Base-by-base conservation (phyloP, 805 yeast genomes). In the Candida pini region DNA sequence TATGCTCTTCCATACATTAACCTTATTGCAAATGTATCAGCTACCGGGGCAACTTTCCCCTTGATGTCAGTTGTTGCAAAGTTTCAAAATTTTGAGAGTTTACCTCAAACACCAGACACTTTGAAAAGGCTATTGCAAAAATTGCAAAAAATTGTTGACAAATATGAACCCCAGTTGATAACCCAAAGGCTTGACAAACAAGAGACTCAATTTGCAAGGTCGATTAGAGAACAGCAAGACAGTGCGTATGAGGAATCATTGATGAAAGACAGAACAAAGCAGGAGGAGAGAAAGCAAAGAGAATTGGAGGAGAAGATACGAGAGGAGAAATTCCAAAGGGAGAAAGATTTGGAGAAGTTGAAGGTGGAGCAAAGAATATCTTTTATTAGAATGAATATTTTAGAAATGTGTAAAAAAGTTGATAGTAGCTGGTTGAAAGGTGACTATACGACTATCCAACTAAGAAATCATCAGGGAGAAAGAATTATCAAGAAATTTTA, bases 181-280 rank as follows among this genome's bases (percentile, higher is more conserved):
- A 61, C 73, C 5, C 82, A 79, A 33, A 64, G 81, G 40, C 57
- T 64, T 5, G 90, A 82, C 48, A 69, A 70, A 32, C 68, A 76
- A 37, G 85, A 81, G 39, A 60, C 76, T 32, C 73, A 71, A 28
- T 56, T 70, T 41, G 68, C 79, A 23, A 75, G 87, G 48, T 60
- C 71, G 19, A 59, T 83, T 14, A 69, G 76, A 44, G 70, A 73
- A 45, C 69, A 75, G 42, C 92, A 83, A 54, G 87, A 82, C 45
- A 60, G 64, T 31, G 86, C 85, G 14, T 84, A 76, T 49, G 69
- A 75, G 44, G 71, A 68, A 40, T 76, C 87, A 0, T 58, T 83
- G 33, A 59, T 68, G 23, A 65, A 62, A 30, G 92, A 84, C 56
- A 67, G 63, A 44, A 45, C 66, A 27, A 77, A 79, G 48, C 72